These are phyloP conservation scores for Pichia sp. DNA, from an alignment of 1,139 yeast genomes.

Conservation along the genomic window DNA sequence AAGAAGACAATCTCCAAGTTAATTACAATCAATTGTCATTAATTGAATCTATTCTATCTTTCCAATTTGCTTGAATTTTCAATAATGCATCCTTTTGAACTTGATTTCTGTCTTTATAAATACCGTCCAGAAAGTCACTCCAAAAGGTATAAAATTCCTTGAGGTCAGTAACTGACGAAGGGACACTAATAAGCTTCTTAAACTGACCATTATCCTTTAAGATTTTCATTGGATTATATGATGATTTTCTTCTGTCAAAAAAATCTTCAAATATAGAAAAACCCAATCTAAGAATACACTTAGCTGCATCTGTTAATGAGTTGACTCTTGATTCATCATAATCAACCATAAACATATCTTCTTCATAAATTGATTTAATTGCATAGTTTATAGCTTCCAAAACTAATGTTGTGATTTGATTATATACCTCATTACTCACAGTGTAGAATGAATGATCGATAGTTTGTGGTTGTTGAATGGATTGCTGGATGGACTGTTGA, in stretches of 20 bases:
- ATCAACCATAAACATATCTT: slow-evolving; percentile 45
- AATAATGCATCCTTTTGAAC: slow-evolving; percentile 11
- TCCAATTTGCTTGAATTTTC: slow-evolving; percentile 13
- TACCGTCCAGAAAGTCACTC: slow-evolving; percentile 29
- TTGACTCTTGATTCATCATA: slow-evolving; percentile 36
- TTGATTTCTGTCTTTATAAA: slow-evolving; percentile 13
- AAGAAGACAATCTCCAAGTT: background rate
- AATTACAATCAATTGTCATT: background rate
- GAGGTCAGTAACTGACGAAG: slow-evolving; percentile 31
- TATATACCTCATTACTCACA: slow-evolving; percentile 22
- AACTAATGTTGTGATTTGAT: slow-evolving; percentile 40
- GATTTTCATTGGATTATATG: slow-evolving; percentile 31
- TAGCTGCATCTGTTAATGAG: slow-evolving; percentile 39
- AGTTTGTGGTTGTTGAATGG: background rate
- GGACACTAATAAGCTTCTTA: slow-evolving; percentile 29
- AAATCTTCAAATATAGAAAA: slow-evolving; percentile 51
- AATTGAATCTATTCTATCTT: background rate
- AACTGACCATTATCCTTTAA: slow-evolving; percentile 25
- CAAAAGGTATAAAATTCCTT: slow-evolving; percentile 44
- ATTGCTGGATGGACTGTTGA: too few relatives aligned
- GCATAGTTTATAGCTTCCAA: slow-evolving; percentile 45
- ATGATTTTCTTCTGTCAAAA: slow-evolving; percentile 27
- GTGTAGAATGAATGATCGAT: background rate
- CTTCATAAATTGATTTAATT: slow-evolving; percentile 53
- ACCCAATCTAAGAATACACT: slow-evolving; percentile 44